Evolutionary conservation across 1,139 yeast genomes (phyloP), one percentile per base, ranked within the genome.

Genomic region (Saccharomycopsis phalli): DNA sequence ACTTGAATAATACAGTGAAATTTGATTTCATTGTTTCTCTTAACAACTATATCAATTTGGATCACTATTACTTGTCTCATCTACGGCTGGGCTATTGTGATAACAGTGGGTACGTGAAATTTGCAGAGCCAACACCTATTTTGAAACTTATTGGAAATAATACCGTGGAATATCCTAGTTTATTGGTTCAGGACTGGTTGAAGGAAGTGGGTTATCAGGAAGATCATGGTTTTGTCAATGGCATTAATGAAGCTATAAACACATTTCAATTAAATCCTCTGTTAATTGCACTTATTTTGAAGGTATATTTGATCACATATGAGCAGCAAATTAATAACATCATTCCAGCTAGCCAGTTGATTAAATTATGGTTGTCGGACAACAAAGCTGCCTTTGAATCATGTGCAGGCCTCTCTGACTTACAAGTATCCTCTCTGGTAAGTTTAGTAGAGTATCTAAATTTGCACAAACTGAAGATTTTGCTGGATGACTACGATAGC

Each of bases 1-100:
- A 41, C 23, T 26, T 41, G n/a, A 25, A 27, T 27, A 44, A 42
- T 34, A 32, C 34, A 4, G 36, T 35, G 5, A 16, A 20, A 11
- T 42, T 44, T 34, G 29, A 41, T 36, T 44, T 20, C 31, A 42
- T 44, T 14, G 28, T 44, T 10, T 36, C 43, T 2, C 42, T 44
- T 34, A 37, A 44, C 30, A 44, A 37, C 37, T 36, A 38, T 34
- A 18, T 44, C 6, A 42, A 44, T 28, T 34, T 42, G 29, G 34
- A 44, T 29, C 38, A 44, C 18, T 36, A 41, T 29, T 33, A 42
- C 31, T 37, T 44, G 29, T 35, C 29, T 23, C 36, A 32, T 16
- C n/a, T 44, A 6, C 25, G 47, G 19, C 4, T 36, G 11, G 45
- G 45, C 19, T 35, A 35, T 11, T 18, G 42, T 10, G 34, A 37